Evolutionary conservation across 768 basidiomycete genomes (phyloP).

Genomic region (Hericium rajendrae): DNA sequence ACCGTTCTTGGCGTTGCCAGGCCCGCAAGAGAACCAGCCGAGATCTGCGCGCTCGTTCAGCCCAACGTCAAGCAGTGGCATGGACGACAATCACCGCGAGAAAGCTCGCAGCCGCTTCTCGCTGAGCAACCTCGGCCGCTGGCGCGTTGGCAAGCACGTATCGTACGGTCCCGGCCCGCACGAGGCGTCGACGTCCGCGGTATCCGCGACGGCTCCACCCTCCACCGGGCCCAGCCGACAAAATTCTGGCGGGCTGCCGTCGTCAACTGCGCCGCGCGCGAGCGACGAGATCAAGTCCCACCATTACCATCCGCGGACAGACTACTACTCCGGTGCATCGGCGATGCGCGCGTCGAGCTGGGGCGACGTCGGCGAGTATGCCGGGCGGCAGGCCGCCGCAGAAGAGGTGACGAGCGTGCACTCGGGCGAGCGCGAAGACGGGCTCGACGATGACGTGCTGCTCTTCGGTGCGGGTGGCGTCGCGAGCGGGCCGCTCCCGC

Average conservation of each 20-base stretch:
- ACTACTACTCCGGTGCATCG: background rate
- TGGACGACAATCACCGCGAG: background rate
- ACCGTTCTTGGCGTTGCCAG: background rate
- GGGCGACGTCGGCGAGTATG: conserved; percentile 15
- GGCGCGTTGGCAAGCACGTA: conserved; percentile 1
- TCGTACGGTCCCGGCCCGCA: conserved; percentile 2
- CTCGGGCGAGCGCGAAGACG: conserved; percentile 12
- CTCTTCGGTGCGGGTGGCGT: conserved; percentile 14
- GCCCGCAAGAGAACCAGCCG: background rate
- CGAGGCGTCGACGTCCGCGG: conserved; percentile 4
- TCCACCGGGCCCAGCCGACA: background rate
- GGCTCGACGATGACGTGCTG: conserved; percentile 10
- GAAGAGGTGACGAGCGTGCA: conserved; percentile 9
- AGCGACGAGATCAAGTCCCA: background rate
- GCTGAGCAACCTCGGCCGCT: conserved; percentile 9
- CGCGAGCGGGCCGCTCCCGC: conserved; percentile 6
- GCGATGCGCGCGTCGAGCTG: conserved; percentile 15
- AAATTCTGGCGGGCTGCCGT: background rate
- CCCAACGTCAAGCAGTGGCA: background rate
- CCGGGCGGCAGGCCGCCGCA: background rate
- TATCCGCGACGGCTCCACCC: background rate
- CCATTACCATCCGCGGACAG: background rate
- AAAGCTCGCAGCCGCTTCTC: conserved; percentile 14
- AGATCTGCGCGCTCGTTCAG: conserved; percentile 9
- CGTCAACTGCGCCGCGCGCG: background rate